Evolutionary conservation across 129 eudicot genomes (phyloP).

Genomic region (Helianthus tuberosus): DNA sequence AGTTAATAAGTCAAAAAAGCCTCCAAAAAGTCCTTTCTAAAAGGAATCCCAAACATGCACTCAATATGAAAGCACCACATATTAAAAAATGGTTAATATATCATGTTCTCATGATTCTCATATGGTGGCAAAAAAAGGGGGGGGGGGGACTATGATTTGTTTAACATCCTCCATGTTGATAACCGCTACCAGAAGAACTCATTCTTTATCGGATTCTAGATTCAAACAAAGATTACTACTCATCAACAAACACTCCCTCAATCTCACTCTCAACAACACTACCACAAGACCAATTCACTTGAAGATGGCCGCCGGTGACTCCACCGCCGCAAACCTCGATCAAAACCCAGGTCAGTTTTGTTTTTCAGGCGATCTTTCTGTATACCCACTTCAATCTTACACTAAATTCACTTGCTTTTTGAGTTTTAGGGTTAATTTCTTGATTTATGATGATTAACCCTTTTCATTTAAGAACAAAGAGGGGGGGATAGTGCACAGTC

Average conservation of each 20-base stretch:
- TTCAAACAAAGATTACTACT: neutral
- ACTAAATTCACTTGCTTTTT: neutral
- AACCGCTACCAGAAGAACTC: conserved; percentile 2
- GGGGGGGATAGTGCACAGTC: no score
- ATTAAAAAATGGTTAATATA: neutral
- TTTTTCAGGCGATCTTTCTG: neutral
- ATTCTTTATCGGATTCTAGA: neutral
- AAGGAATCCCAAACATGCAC: no score
- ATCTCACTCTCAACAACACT: conserved; percentile 1
- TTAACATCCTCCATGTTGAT: conserved; percentile 14
- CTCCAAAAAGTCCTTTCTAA: no score
- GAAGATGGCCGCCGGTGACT: conserved; percentile 25
- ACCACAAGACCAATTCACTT: neutral
- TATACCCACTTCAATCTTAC: neutral
- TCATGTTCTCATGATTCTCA: neutral
- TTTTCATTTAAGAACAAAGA: no score
- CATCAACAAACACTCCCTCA: conserved; percentile 8
- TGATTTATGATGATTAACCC: neutral
- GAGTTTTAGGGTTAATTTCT: conserved; percentile 24
- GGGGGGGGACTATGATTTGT: conserved; percentile 11
- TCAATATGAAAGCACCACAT: no score
- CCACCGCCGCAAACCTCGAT: conserved; percentile 19
- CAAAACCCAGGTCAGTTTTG: conserved; percentile 21
- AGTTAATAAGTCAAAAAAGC: no score
- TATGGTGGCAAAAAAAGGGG: neutral